These are phyloP conservation scores for Leavenworthia alabamica DNA, from an alignment of 345 rosid species.

Conservation along the genomic window DNA sequence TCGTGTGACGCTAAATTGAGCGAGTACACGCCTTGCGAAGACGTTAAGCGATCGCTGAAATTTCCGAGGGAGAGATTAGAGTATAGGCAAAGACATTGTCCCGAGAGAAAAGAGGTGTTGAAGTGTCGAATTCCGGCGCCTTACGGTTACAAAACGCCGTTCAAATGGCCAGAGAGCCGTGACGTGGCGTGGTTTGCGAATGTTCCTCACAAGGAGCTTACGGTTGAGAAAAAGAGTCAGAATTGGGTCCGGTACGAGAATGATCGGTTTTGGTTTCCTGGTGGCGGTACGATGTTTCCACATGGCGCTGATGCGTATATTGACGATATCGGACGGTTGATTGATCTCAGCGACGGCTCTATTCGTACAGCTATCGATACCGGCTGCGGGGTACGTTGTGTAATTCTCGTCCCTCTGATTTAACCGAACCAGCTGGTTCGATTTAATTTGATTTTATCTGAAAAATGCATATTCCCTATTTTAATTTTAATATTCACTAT, in stretches of 20 bases:
- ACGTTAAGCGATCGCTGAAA: conserved; percentile 47
- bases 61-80: conserved; percentile 47
- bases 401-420: background rate
- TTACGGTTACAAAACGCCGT: conserved; percentile 63
- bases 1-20: conserved; percentile 41
- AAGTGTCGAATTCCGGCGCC: conserved; percentile 78
- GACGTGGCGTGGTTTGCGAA: conserved; percentile 82
- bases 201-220: conserved; percentile 81
- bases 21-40: conserved; percentile 87
- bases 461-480: background rate
- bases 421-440: conserved; percentile 2
- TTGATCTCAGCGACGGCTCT: conserved; percentile 70
- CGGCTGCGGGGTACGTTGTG: conserved; percentile 92
- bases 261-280: conserved; percentile 72
- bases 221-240: conserved; percentile 81
- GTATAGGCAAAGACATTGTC: conserved; percentile 72
- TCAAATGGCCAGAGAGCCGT: conserved; percentile 84
- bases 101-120: conserved; percentile 38
- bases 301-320: conserved; percentile 81
- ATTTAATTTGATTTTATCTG: background rate
- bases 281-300: conserved; percentile 97
- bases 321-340: conserved; percentile 67
- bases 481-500: background rate
- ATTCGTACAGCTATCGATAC: conserved; percentile 90
- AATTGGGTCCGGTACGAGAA: conserved; percentile 75